Base-by-base conservation (phyloP, 108 stramenopile genomes). In the Aureococcus anophagefferens region DNA sequence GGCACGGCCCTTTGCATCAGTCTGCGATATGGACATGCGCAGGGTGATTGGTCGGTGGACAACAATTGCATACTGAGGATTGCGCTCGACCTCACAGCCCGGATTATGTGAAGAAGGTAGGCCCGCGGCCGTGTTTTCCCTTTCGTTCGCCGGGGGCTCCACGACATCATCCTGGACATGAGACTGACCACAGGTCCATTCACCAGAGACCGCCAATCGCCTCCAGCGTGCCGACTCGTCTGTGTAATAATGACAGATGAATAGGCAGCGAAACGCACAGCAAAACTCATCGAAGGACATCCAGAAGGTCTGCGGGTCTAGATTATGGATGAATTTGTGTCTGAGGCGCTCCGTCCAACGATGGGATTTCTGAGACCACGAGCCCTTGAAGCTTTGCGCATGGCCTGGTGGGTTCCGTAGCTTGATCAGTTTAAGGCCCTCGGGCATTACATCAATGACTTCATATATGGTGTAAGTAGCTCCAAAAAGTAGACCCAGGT, bases 211-310 rank as follows among this genome's bases (percentile, higher is more conserved):
- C 21, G 7, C 1, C 51, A 4, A 9, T 16, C 51, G 17, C 21
- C 25, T 16, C 51, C 51, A 59, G 25, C 14, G 3, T 11, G 1
- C 1, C 1, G 51, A 18, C 4, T 16, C 13, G 1, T 16, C 51
- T 16, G 14, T 4, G 25, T 59, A 25, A 11, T 59, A 59, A 11
- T 76, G 78, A 64, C 79, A 81, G 64, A 81, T 66, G 40, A 79
- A 81, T 0, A 81, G 72, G 62, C 75, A 72, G 25, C 79, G 75
- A 44, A 81, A 81, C 0, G 68, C 76, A 25, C 34, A 37, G 33
- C 74, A 74, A 51, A 81, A 81, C 28, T 81, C 80, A 62, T 81
- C 76, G 59, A 81, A 81, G 5, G 80, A 76, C 79, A 81, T 79
- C 78, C 74, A 81, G 35, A 81, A 81, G 14, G 76, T 76, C 67